Evolutionary conservation across 352 stramenopile species (phyloP), one percentile per base, ranked within the genome.

Genomic region (Nothophytophthora sp.): DNA sequence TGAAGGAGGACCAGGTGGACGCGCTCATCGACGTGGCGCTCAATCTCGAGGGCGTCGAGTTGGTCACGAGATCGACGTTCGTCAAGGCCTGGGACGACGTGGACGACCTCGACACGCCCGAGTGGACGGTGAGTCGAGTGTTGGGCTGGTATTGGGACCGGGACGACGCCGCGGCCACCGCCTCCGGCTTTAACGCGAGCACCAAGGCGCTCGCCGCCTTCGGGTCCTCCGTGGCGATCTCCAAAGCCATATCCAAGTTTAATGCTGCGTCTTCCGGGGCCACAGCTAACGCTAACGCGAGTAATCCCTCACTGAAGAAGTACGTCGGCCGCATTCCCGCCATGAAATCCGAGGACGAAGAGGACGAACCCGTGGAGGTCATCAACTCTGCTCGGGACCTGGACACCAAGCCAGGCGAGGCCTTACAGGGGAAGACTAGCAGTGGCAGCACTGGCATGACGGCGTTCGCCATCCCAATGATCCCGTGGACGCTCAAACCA

Each of bases 61-160:
- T 60, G 1, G 46, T 90, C 44, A 78, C 63, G 1, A 67, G 66
- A 16, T 39, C 34, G 0, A 18, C 34, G 4, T 86, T 88, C 57
- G 54, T 58, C 6, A 69, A 79, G 9, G 56, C 64, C 10, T 88
- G 73, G 71, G 62, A 71, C 19, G 54, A 63, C 16, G 52, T 67
- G 4, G 63, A 73, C 8, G 45, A 66, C 4, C 47, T 71, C 42
- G 73, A 86, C 34, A 56, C 85, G 3, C 60, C 64, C 0, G 46
- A 67, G 1, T 68, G 58, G 43, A 78, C 67, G 2, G 72, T 76
- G 40, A 58, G 65, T 5, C 64, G 60, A 0, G 70, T 90, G 5
- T 33, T 76, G 4, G 45, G 54, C 16, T 90, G 79, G 79, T 90
- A 90, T 49, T 90, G 79, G 79, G 73, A 85, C 18, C 46, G 36